Conservation (phyloP, 192 early-diverging fungal genomes). For the Jimgerdemannia lactiflua region DNA sequence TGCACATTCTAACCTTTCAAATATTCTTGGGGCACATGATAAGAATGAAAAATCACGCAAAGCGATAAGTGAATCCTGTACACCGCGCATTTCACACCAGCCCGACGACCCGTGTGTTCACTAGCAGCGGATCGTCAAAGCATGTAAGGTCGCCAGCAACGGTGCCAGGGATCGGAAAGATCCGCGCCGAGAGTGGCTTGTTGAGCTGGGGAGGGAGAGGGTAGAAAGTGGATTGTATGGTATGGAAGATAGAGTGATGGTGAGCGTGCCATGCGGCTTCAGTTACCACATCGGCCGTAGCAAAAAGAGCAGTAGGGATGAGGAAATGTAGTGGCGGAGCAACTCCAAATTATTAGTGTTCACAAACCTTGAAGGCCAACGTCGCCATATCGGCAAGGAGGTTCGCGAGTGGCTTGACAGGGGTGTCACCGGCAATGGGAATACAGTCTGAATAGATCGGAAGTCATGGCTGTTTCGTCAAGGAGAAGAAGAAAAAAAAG, state of each 20-base stretch:
- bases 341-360: background rate
- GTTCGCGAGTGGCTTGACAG: slow-evolving; percentile 5
- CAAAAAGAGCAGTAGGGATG: too few species aligned
- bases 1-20: too few species aligned
- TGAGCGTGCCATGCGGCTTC: too few species aligned
- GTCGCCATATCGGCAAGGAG: slow-evolving; percentile 15
- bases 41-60: too few species aligned
- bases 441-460: slow-evolving; percentile 3
- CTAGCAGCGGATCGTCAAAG: slow-evolving; percentile 15
- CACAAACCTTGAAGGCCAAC: slow-evolving; percentile 7
- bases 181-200: slow-evolving; percentile 15
- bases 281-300: too few species aligned
- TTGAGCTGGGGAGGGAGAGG: slow-evolving; percentile 2
- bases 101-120: slow-evolving; percentile 12
- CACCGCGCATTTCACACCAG: background rate
- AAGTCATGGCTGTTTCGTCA: background rate
- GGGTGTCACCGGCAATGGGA: slow-evolving; percentile 11
- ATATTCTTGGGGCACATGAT: too few species aligned
- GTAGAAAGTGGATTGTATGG: too few species aligned
- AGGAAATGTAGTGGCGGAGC: background rate
- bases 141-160: background rate
- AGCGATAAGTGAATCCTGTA: too few species aligned
- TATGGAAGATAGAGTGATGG: too few species aligned
- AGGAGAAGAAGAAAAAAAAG: background rate
- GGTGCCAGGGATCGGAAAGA: slow-evolving; percentile 9